Evolutionary conservation across 139 green algal species (phyloP).

Genomic region (Chlorella sp.): DNA sequence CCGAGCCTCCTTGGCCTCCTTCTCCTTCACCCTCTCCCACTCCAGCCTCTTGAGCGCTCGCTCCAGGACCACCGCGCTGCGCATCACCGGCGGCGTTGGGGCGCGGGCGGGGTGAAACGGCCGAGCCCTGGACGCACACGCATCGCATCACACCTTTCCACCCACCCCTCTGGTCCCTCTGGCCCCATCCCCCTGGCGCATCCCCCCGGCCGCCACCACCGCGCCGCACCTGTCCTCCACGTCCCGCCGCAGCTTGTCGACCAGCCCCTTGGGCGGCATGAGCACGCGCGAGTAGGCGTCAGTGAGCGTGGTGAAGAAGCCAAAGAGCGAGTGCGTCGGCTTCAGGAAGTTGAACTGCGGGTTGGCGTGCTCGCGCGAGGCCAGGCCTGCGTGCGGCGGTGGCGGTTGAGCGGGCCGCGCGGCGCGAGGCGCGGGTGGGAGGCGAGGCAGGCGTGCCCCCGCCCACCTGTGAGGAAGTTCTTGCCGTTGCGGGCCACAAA

Average conservation of each 20-base stretch:
- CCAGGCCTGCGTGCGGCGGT: conserved; percentile 84
- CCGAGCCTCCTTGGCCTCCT: conserved; percentile 71
- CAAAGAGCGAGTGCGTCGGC: conserved; percentile 92
- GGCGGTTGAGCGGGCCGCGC: conserved; percentile 87
- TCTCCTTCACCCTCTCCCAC: conserved; percentile 80
- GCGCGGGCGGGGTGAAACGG: no score
- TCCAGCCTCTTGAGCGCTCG: conserved; percentile 87
- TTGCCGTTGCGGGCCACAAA: conserved; percentile 95
- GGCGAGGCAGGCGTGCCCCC: no score
- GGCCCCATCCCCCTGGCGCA: no score
- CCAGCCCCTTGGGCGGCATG: conserved; percentile 84
- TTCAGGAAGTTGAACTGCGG: conserved; percentile 94
- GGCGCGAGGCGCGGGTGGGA: conserved; percentile 58
- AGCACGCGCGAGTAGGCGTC: conserved; percentile 94
- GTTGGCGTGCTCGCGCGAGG: conserved; percentile 70
- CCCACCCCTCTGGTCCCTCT: no score
- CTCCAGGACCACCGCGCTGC: conserved; percentile 74
- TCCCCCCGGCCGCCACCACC: no score
- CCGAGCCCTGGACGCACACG: no score
- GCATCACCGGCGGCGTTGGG: no score
- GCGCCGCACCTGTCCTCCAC: conserved; percentile 60
- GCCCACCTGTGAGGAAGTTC: conserved; percentile 81
- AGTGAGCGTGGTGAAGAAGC: conserved; percentile 91
- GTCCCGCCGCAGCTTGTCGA: conserved; percentile 68
- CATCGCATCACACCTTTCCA: no score